These are phyloP conservation scores for Ceratocystis papillata DNA, from an alignment of 2,329 filamentous ascomycete species.

Conservation along the genomic window DNA sequence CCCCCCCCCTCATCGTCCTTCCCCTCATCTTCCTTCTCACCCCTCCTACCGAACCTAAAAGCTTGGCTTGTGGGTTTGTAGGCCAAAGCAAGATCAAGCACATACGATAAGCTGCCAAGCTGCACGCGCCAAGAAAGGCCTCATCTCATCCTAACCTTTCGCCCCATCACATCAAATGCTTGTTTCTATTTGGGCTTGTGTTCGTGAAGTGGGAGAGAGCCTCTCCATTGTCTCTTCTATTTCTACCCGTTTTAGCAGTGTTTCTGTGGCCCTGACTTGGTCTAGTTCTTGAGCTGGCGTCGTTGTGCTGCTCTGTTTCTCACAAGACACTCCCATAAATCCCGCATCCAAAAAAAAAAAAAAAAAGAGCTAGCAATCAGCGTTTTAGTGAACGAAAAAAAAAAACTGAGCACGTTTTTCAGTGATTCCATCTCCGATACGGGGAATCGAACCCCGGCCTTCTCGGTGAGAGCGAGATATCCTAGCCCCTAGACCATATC, in stretches of 20 bases:
- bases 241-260: neutral
- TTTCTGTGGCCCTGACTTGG: no score
- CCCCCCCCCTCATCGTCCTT: neutral
- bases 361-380: no score
- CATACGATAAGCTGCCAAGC: neutral
- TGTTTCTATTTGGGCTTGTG: neutral
- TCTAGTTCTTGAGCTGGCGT: no score
- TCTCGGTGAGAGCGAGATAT: conserved; percentile 25
- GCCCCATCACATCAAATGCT: neutral
- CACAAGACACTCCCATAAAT: no score
- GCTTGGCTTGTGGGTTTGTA: neutral
- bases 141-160: neutral
- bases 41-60: neutral
- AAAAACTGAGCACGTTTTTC: no score
- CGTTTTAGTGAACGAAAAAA: no score
- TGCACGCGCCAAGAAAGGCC: conserved; percentile 12
- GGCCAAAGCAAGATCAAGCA: no score
- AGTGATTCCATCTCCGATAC: conserved; percentile 23
- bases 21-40: neutral
- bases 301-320: no score
- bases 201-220: neutral
- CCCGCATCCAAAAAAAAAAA: no score
- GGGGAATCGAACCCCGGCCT: conserved; percentile 27
- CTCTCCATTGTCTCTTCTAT: neutral
- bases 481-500: conserved; percentile 21